A percentile compares a stretch with the other conserved stretches of the same genome.
Evolutionary conservation across 257 asterid genomes (phyloP).

Genomic region (Petunia secreta): DNA sequence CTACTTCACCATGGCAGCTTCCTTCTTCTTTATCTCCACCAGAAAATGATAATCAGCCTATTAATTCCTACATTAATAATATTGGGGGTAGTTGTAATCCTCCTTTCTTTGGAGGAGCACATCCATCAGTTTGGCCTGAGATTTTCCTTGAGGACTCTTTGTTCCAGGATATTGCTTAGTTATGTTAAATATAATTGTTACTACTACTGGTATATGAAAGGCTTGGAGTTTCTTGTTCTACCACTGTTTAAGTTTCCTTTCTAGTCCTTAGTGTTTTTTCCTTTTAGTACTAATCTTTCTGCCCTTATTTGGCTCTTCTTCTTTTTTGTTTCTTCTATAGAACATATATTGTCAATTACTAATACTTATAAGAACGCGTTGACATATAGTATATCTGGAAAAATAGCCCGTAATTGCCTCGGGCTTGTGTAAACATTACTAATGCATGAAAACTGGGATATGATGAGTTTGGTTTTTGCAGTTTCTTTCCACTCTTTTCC

Average conservation of each 20-base stretch:
- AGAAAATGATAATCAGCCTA: constrained; percentile 34
- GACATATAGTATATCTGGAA: neutral
- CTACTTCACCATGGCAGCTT: constrained; percentile 40
- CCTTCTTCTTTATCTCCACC: constrained; percentile 33
- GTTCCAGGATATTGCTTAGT: constrained; percentile 56
- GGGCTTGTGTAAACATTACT: neutral
- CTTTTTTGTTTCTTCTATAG: neutral
- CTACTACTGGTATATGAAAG: constrained; percentile 5
- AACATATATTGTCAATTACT: constrained; percentile 26
- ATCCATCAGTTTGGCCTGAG: constrained; percentile 66
- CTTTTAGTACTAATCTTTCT: neutral
- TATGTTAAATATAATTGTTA: neutral
- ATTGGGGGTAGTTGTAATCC: constrained; percentile 43
- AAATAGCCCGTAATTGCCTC: too few relatives aligned
- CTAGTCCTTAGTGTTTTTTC: neutral
- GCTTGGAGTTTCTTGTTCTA: constrained; percentile 35
- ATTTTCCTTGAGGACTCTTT: constrained; percentile 64
- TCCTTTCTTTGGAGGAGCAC: constrained; percentile 59
- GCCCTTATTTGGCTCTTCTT: too few relatives aligned
- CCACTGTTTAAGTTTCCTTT: constrained; percentile 13
- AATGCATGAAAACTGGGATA: constrained; percentile 1
- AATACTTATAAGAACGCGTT: neutral
- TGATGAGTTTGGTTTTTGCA: neutral
- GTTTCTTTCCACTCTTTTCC: neutral
- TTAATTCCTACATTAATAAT: constrained; percentile 25